phyloP scores from a whole-genome alignment of 2,329 filamentous ascomycete genomes.

The Arthrocladium fulminans region DNA sequence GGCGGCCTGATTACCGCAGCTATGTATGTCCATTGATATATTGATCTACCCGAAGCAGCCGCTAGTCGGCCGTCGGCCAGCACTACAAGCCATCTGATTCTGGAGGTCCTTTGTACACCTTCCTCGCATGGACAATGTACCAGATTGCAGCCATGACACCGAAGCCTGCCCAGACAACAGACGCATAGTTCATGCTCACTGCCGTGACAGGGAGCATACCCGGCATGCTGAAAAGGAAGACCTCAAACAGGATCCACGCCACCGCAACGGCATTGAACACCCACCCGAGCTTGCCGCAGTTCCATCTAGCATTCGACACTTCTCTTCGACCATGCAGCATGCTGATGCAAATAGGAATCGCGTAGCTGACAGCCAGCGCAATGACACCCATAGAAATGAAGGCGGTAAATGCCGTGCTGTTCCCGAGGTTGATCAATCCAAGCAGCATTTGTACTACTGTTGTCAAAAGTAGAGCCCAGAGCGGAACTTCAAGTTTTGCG shows the following conservation, averaged over 20 bases:
- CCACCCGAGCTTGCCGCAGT: conserved; percentile 38
- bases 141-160: conserved; percentile 42
- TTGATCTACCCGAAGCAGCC: background rate
- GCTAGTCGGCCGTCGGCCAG: background rate
- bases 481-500: conserved; percentile 23
- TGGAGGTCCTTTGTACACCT: conserved; percentile 33
- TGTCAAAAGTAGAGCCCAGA: conserved; percentile 21
- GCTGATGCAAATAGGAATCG: conserved; percentile 32
- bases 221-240: conserved; percentile 48
- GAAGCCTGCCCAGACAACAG: conserved; percentile 50
- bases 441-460: conserved; percentile 16
- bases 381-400: conserved; percentile 17
- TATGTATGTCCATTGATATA: background rate
- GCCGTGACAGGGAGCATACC: conserved; percentile 45
- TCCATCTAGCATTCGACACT: conserved; percentile 43
- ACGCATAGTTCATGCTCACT: conserved; percentile 49
- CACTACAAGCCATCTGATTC: conserved; percentile 22
- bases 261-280: conserved; percentile 41
- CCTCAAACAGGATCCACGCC: conserved; percentile 44
- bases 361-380: conserved; percentile 19
- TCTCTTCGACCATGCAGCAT: conserved; percentile 39
- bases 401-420: conserved; percentile 23
- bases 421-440: conserved; percentile 23
- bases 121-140: conserved; percentile 45
- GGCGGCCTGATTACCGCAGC: background rate